A percentile compares a stretch with the other conserved stretches of the same genome.
These are phyloP conservation scores for Silene vulgaris DNA, from an alignment of 179 eudicot genomes.

Conservation along the genomic window DNA sequence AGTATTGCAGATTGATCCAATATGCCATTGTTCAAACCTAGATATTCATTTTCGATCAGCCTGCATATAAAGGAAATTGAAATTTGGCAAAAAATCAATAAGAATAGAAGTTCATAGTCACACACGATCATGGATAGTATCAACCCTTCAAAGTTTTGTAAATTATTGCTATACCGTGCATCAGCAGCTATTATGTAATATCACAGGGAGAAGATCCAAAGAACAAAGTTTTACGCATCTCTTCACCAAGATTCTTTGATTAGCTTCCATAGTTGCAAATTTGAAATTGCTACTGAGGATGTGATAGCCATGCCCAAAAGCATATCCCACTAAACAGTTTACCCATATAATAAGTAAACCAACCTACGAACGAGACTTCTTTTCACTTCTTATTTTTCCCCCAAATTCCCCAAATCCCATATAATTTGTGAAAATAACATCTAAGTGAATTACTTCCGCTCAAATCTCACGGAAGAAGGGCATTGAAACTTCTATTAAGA, in stretches of 20 bases:
- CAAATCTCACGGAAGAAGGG: not conserved
- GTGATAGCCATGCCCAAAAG: not conserved
- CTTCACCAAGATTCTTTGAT: not conserved
- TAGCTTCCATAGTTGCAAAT: not conserved
- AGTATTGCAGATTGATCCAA: slow-evolving; percentile 92
- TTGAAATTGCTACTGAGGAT: not conserved
- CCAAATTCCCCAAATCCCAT: too few species aligned
- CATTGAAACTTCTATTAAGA: not conserved
- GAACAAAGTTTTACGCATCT: not conserved
- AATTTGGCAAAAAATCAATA: slow-evolving; percentile 8
- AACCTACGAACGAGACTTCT: not conserved
- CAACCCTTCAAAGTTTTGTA: not conserved
- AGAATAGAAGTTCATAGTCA: slow-evolving; percentile 14
- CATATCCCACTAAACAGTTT: not conserved
- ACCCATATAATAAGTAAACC: not conserved
- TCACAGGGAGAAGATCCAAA: not conserved
- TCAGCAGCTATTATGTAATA: not conserved
- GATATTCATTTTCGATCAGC: slow-evolving; percentile 87
- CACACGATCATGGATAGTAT: not conserved
- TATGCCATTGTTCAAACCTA: slow-evolving; percentile 91
- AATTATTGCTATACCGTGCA: too few species aligned
- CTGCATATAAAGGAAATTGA: slow-evolving; percentile 34
- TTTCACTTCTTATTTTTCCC: not conserved
- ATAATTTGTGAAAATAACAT: not conserved
- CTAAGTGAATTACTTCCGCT: not conserved